Percentiles rank a stretch among this genome's conserved stretches.
phyloP scores from a whole-genome alignment of 2,329 filamentous ascomycete species.

The Thyridium curvatum region DNA sequence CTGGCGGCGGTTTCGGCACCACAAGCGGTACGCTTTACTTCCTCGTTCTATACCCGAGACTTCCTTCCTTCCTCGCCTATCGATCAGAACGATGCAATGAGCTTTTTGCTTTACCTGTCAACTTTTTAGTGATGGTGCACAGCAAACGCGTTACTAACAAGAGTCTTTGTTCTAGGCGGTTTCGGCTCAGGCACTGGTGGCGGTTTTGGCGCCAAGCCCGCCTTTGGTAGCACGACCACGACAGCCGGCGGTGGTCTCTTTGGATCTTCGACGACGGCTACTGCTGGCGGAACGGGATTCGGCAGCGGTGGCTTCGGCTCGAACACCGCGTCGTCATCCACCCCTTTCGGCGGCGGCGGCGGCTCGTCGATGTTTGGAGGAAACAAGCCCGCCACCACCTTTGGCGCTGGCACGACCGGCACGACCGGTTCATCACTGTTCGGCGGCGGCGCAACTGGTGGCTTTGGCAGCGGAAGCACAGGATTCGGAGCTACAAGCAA shows the following conservation, averaged over 20 bases:
- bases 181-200: conserved; percentile 17
- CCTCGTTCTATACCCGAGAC: background rate
- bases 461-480: conserved; percentile 27
- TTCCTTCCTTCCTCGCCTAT: background rate
- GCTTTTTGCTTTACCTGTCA: background rate
- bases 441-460: conserved; percentile 24
- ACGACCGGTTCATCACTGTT: conserved; percentile 37
- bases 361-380: conserved; percentile 44
- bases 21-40: conserved; percentile 11
- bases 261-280: conserved; percentile 30
- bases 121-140: background rate
- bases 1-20: conserved; percentile 10
- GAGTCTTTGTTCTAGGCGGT: conserved; percentile 11
- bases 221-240: conserved; percentile 41
- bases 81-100: background rate
- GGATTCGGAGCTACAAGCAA: conserved; percentile 29
- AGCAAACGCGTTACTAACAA: conserved; percentile 1
- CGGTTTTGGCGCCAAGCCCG: conserved; percentile 34
- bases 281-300: conserved; percentile 25
- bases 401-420: conserved; percentile 25
- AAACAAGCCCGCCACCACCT: conserved; percentile 38
- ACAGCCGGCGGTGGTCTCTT: conserved; percentile 39
- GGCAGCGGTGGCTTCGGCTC: conserved; percentile 35
- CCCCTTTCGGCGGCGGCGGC: conserved; percentile 33
- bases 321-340: conserved; percentile 21